phyloP scores from a whole-genome alignment of 768 basidiomycete species.

The Auriscalpium vulgare region DNA sequence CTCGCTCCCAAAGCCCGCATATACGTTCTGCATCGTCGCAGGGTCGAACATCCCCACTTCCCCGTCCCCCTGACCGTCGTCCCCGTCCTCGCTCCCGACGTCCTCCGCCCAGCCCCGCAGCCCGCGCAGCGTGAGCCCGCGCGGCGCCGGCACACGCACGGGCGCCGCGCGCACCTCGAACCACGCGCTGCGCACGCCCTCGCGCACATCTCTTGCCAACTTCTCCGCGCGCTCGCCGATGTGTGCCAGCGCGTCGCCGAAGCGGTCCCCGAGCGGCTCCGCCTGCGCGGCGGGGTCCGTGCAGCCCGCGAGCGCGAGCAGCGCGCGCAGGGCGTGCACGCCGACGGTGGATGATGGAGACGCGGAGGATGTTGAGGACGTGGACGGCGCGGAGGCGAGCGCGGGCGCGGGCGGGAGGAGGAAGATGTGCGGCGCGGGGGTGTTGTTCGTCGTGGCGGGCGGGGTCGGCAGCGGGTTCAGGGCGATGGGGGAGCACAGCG shows the following conservation, averaged over 20 bases:
- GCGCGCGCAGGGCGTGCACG: constrained; percentile 22
- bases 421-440: constrained; percentile 7
- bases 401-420: constrained; percentile 11
- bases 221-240: constrained; percentile 22
- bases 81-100: constrained; percentile 1
- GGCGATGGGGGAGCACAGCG: constrained; percentile 13
- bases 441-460: constrained; percentile 11
- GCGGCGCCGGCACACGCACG: neutral
- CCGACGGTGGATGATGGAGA: constrained; percentile 3
- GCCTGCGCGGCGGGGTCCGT: constrained; percentile 22
- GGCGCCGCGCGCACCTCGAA: constrained; percentile 20
- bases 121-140: neutral
- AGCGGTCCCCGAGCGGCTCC: constrained; percentile 23
- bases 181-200: constrained; percentile 26
- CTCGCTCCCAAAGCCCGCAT: constrained; percentile 14
- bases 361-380: constrained; percentile 11
- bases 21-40: constrained; percentile 12
- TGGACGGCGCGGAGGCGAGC: constrained; percentile 6
- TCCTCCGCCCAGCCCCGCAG: neutral
- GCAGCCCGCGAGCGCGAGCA: constrained; percentile 25
- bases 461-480: constrained; percentile 13
- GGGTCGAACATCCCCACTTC: constrained; percentile 4
- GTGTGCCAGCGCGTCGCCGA: constrained; percentile 20
- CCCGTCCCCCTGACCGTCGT: neutral
- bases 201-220: constrained; percentile 22